These are phyloP conservation scores for Forsythia suspensa DNA, from an alignment of 257 asterid genomes.

Conservation along the genomic window DNA sequence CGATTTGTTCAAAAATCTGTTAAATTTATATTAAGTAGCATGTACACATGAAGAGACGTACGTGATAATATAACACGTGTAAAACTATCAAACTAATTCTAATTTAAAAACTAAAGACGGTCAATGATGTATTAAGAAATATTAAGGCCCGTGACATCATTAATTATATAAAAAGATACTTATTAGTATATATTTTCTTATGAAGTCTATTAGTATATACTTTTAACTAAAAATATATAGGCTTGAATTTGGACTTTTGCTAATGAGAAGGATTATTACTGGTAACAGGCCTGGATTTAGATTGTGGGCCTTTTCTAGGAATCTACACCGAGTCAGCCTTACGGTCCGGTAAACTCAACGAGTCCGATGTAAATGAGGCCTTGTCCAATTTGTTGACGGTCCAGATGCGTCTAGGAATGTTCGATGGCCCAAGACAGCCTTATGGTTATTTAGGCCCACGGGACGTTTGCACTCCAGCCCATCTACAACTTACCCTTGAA, in stretches of 20 bases:
- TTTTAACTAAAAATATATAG: too few species aligned
- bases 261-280: background rate
- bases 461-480: constrained; percentile 78
- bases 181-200: background rate
- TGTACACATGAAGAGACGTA: too few species aligned
- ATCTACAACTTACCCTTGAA: constrained; percentile 74
- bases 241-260: background rate
- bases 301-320: constrained; percentile 89
- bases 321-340: constrained; percentile 65
- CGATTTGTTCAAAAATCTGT: too few species aligned
- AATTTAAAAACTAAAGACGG: too few species aligned
- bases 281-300: constrained; percentile 73
- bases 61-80: too few species aligned
- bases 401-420: constrained; percentile 93
- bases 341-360: constrained; percentile 52
- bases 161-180: background rate
- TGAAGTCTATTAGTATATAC: background rate
- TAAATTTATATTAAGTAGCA: too few species aligned
- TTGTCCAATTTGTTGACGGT: constrained; percentile 56
- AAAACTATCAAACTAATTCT: too few species aligned
- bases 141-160: background rate
- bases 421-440: constrained; percentile 69
- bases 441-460: constrained; percentile 67
- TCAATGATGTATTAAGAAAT: background rate
- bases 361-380: constrained; percentile 63